Conservation (phyloP, 1,284 basidiomycete species). For the Sparassis latifolia region DNA sequence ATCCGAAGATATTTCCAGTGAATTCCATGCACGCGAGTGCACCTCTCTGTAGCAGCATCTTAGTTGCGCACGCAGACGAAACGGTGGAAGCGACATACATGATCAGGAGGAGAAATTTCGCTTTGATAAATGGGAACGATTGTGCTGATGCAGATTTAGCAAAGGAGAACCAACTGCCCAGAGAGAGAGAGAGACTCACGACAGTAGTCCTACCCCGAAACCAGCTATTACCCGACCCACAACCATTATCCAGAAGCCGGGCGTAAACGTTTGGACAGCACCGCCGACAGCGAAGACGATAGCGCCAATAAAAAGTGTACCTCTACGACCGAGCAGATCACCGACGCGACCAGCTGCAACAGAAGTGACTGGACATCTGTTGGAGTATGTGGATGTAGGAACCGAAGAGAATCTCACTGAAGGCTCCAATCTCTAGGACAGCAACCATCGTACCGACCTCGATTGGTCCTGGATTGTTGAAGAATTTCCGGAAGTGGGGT, state of each 20-base stretch:
- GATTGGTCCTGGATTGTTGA: conserved; percentile 69
- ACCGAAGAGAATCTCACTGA: conserved; percentile 47
- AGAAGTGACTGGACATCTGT: conserved; percentile 64
- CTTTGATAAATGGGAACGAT: conserved; percentile 98
- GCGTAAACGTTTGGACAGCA: conserved; percentile 83
- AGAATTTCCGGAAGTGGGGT: conserved; percentile 81
- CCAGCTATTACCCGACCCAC: conserved; percentile 85
- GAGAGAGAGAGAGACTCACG: conserved; percentile 42
- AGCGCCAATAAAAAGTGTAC: conserved; percentile 85
- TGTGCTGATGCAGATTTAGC: conserved; percentile 46
- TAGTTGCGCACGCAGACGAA: conserved; percentile 90
- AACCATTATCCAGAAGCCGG: conserved; percentile 83
- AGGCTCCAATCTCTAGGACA: conserved; percentile 87
- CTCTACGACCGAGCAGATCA: conserved; percentile 82
- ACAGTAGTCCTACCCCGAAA: conserved; percentile 90
- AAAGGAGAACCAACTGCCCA: conserved; percentile 1
- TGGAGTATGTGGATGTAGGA: not conserved
- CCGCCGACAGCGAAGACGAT: conserved; percentile 87
- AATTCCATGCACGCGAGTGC: conserved; percentile 96
- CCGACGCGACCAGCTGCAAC: conserved; percentile 85
- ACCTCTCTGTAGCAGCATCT: conserved; percentile 59
- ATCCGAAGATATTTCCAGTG: conserved; percentile 90
- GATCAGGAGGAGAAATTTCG: conserved; percentile 92
- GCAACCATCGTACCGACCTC: conserved; percentile 87
- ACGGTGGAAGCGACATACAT: conserved; percentile 45